Evolutionary conservation across 371 early-diverging fungal species (phyloP), one percentile per base, ranked within the genome.

Genomic region (Syncephalis plumigaleata): DNA sequence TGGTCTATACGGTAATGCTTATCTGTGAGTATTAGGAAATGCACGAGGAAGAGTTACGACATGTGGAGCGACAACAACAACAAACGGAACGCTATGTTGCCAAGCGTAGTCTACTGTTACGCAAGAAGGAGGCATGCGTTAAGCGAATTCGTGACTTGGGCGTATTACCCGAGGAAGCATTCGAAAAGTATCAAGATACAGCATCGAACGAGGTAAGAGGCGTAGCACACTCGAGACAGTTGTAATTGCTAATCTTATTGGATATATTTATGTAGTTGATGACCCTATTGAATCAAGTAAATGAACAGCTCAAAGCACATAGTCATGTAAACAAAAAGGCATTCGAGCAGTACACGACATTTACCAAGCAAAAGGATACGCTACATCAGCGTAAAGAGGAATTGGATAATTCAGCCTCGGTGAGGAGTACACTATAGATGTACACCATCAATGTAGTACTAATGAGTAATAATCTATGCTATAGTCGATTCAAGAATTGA

Each of bases 261-360:
- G n/a, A n/a, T n/a, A n/a, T n/a, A n/a, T n/a, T n/a, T n/a, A n/a
- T n/a, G n/a, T n/a, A n/a, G n/a, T n/a, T n/a, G n/a, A n/a, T n/a
- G n/a, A n/a, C n/a, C n/a, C n/a, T 68, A 46, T 71, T 98, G 40
- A 85, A 88, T 56, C 69, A 70, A 42, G 73, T 77, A 45, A 91
- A 91, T 54, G 91, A 91, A 47, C 69, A 65, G 15, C 63, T 95
- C 25, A 86, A 87, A 50, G 75, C 79, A 60, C 92, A 78, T 56
- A 75, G 79, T 16, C 94, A 94, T 55, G 93, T 98, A 48, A 98
- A 98, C 71, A 93, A 91, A 63, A 92, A 91, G 63, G 98, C 98
- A 7, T 84, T 84, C 63, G 96, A 98, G 64, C 98, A 98, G 65
- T 92, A 84, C 59, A 76, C 64, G 53, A 83, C 82, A 56, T 98